Evolutionary conservation across 2,329 filamentous ascomycete genomes (phyloP), one percentile per base, ranked within the genome.

Genomic region (Aspergillus ustus): DNA sequence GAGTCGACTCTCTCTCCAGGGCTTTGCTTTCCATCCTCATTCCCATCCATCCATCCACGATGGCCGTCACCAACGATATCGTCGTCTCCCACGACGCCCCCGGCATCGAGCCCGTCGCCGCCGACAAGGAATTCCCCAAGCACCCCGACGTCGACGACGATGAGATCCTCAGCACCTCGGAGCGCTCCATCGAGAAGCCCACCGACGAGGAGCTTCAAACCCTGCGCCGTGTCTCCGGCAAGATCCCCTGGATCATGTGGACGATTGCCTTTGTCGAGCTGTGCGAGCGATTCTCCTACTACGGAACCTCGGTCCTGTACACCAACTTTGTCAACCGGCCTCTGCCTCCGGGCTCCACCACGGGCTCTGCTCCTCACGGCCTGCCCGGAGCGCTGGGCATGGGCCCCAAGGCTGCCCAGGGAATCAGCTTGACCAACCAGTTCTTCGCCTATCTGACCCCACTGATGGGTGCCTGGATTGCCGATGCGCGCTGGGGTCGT

Each of bases 281-380:
- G 60, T 91, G 88, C 78, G 90, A 93, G 78, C 87, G 90, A 52
- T 91, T 91, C 78, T 89, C 87, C 15, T 93, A 91, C 84, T 92
- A 92, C 71, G 90, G 90, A 58, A 88, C 87, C 4, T 84, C 86
- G 48, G 83, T 49, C 1, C 46, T 49, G 13, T 49, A 49, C 13
- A 49, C 46, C 72, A 89, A 89, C 76, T 89, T 87, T 70, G 83
- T 89, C 69, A 84, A 85, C 67, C 80, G 83, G 55, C 77, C 80
- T 34, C 76, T 89, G 29, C 87, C 87, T 1, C 56, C 64, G 0
- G 82, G 81, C 17, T 88, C 85, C 5, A 81, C 69, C 22, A 86
- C 85, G 0, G 71, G 69, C 17, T 40, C 62, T 8, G 62, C 67
- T 20, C 63, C 65, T 28, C 57, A 59, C 7, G 66, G 46, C 11